Conservation (phyloP, 1,139 yeast species). For the Pichia sorboxylosa region DNA sequence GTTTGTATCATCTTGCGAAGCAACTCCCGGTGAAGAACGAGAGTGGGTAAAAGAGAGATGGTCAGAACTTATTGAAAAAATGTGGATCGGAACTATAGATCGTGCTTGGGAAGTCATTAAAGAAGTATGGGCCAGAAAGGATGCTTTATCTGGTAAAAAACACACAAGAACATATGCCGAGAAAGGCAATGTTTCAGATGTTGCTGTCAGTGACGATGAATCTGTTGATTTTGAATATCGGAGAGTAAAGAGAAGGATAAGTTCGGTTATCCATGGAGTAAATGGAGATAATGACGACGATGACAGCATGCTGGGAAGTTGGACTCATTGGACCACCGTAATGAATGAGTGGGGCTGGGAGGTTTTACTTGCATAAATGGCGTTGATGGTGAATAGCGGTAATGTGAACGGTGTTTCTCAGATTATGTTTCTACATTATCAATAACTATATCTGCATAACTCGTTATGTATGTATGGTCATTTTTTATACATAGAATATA, state of each 20-base stretch:
- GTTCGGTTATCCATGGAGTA: slow-evolving; percentile 33
- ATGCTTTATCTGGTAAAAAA: slow-evolving; percentile 26
- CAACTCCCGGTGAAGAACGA: slow-evolving; percentile 44
- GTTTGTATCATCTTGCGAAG: slow-evolving; percentile 55
- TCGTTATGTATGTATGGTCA: no score
- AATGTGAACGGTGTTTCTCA: no score
- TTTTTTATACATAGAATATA: no score
- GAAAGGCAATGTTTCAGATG: slow-evolving; percentile 3
- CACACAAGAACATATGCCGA: neutral
- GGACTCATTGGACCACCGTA: slow-evolving; percentile 56
- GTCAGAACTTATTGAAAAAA: slow-evolving; percentile 38
- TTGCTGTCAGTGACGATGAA: slow-evolving; percentile 17
- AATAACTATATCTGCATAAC: no score
- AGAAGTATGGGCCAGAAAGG: slow-evolving; percentile 59
- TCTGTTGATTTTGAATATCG: slow-evolving; percentile 14
- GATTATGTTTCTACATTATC: no score
- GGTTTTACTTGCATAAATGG: slow-evolving; percentile 33
- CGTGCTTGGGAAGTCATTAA: slow-evolving; percentile 57
- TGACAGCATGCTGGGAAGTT: slow-evolving; percentile 32
- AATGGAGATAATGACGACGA: slow-evolving; percentile 25
- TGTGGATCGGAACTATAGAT: slow-evolving; percentile 59
- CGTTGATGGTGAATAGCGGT: neutral
- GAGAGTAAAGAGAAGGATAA: slow-evolving; percentile 19
- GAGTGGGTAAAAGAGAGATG: slow-evolving; percentile 54
- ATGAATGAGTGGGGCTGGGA: slow-evolving; percentile 76